phyloP scores from a whole-genome alignment of 78 protist species.

The Dictyostelium discoideum region dicty_2.7 NC_007089.4:1025501-1026000 shows the following conservation, averaged over 20 bases:
- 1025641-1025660: conserved; percentile 10
- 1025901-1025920: conserved; percentile 47
- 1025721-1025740: conserved; percentile 53
- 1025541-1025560: neutral
- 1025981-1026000: conserved; percentile 37
- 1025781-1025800: conserved; percentile 29
- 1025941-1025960: conserved; percentile 11
- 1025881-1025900: conserved; percentile 58
- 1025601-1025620: neutral
- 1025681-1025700: conserved; percentile 70
- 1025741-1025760: conserved; percentile 30
- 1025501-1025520: too few relatives aligned
- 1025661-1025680: conserved; percentile 58
- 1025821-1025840: conserved; percentile 15
- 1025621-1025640: neutral
- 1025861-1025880: conserved; percentile 52
- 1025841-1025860: conserved; percentile 15
- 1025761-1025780: conserved; percentile 58
- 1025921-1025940: neutral
- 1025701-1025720: conserved; percentile 41
- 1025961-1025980: conserved; percentile 63
- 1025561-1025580: neutral
- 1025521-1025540: too few relatives aligned
- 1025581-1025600: too few relatives aligned
- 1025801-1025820: neutral